phyloP scores from a whole-genome alignment of 2,329 filamentous ascomycete genomes.

The Trichoderma breve region DNA sequence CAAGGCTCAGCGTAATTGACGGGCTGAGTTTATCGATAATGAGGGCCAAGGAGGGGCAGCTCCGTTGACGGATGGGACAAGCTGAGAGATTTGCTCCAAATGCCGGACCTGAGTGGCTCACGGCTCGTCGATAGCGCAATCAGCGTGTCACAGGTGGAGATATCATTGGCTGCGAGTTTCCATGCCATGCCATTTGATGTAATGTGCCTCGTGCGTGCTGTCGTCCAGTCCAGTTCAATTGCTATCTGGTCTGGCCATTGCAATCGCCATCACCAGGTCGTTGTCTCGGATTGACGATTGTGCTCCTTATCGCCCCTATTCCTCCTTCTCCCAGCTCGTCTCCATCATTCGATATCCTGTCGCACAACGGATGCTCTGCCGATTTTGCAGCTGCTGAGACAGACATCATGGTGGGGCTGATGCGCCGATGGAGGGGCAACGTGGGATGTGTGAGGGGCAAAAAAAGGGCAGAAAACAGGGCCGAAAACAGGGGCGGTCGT shows the following conservation, averaged over 20 bases:
- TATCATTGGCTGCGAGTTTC: background rate
- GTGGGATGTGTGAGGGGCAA: conserved; percentile 12
- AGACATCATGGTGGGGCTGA: conserved; percentile 15
- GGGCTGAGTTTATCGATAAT: conserved; percentile 16
- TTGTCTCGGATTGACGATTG: background rate
- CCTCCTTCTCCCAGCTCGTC: background rate
- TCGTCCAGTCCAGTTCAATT: background rate
- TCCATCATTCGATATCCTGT: background rate
- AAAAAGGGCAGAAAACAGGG: background rate
- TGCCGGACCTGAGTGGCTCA: background rate
- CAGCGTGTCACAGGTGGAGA: conserved; percentile 7
- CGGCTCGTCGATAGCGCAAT: conserved; percentile 3
- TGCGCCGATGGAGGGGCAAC: conserved; percentile 17
- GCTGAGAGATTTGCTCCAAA: conserved; percentile 14
- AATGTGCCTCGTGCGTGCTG: background rate
- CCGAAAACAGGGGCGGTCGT: background rate
- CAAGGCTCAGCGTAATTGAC: background rate
- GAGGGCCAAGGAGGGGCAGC: conserved; percentile 14
- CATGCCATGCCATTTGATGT: background rate
- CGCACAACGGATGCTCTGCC: background rate
- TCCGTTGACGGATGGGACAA: conserved; percentile 19
- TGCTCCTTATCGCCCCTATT: background rate
- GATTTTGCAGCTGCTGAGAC: background rate
- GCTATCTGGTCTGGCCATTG: background rate
- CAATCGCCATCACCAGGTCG: background rate